Evolutionary conservation across 352 stramenopile species (phyloP).

Genomic region (Proteromonas lacertae): DNA sequence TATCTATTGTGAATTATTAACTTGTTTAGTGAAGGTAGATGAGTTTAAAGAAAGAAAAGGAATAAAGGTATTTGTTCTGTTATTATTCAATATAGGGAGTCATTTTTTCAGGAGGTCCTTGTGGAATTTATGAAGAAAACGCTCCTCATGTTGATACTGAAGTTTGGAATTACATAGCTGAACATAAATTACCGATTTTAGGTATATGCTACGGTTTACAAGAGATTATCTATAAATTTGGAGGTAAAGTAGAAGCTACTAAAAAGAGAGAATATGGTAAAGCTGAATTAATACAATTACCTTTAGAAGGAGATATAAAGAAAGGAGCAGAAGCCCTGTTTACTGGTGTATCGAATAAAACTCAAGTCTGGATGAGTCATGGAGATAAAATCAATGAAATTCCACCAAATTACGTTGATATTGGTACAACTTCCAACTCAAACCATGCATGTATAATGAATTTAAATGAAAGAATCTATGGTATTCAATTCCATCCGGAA

Average conservation of each 20-base stretch:
- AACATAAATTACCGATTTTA: constrained; percentile 71
- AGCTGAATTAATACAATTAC: constrained; percentile 34
- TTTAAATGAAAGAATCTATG: constrained; percentile 58
- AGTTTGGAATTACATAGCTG: constrained; percentile 80
- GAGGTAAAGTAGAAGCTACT: constrained; percentile 55
- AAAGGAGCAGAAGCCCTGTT: constrained; percentile 14
- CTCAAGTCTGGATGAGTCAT: constrained; percentile 98
- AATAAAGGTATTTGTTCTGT: too few relatives aligned
- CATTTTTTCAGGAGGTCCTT: constrained; percentile 78
- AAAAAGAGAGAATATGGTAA: constrained; percentile 86
- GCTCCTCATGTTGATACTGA: constrained; percentile 60
- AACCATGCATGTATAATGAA: constrained; percentile 75
- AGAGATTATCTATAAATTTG: constrained; percentile 13
- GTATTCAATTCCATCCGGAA: constrained; percentile 83
- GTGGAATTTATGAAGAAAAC: constrained; percentile 68
- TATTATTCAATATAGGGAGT: constrained; percentile 83
- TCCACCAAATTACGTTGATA: constrained; percentile 43
- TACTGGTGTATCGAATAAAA: constrained; percentile 48
- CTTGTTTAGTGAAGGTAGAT: constrained; percentile 59
- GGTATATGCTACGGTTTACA: constrained; percentile 86
- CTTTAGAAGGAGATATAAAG: constrained; percentile 10
- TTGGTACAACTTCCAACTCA: constrained; percentile 43
- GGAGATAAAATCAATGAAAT: constrained; percentile 78
- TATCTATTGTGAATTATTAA: constrained; percentile 97
- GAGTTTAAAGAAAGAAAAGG: constrained; percentile 44